Evolutionary conservation across 2,329 filamentous ascomycete genomes (phyloP), one percentile per base, ranked within the genome.

Genomic region (Fusarium siculi): DNA sequence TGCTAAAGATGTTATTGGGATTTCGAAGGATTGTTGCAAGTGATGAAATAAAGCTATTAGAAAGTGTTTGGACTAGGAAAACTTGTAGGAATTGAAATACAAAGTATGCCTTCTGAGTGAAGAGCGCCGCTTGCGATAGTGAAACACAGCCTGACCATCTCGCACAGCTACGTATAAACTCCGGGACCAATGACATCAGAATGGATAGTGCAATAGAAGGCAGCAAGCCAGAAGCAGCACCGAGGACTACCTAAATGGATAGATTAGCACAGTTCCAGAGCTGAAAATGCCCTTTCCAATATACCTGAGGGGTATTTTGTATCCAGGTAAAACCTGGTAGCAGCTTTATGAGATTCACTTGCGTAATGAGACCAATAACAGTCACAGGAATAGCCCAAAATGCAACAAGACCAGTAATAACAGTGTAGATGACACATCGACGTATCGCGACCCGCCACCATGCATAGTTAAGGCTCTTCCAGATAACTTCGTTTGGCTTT

Each of bases 91-190:
- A 89, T 82, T 96, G 93, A 85, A 97, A 97, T 68, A 88, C 89
- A 78, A 97, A 98, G 86, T 97, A 98, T 77, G 91, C 93, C 79
- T 96, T 97, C 80, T 98, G 94, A 0, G 94, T 95, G 70, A 93
- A 95, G 18, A 98, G 86, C 82, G 99, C 96, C n/a, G 96, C 91
- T 15, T 92, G 89, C 4, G 94, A 93, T 23, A 90, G 82, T 4
- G 93, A 96, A 14, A 95, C 93, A 72, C 92, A 92, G 65, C 96
- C 96, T 42, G 93, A 88, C 40, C 93, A 81, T 80, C 91, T 95
- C 70, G 95, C 95, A 80, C 94, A 93, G 0, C 37, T 83, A 78
- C 58, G 93, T 92, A 67, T 94, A 61, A 84, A 77, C 9, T 82
- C 77, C 89, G 94, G 96, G 3, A 98, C 88, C 46, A 96, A 85